Evolutionary conservation across 2,329 filamentous ascomycete genomes (phyloP).

Genomic region (Stemphylium beticola): DNA sequence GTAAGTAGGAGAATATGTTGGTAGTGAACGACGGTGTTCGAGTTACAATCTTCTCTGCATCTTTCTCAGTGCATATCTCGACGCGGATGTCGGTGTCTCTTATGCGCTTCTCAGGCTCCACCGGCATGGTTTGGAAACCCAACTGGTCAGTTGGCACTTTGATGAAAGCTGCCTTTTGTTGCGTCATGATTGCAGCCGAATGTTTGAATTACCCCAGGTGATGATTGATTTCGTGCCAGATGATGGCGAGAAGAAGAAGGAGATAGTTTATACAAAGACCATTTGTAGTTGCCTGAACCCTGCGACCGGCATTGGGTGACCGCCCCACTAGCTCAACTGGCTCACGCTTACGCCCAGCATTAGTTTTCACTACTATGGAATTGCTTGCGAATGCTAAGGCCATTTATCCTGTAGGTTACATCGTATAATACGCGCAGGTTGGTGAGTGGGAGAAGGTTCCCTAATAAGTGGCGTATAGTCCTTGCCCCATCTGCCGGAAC

Average conservation of each 20-base stretch:
- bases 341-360: too few relatives aligned
- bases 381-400: too few relatives aligned
- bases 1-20: not conserved
- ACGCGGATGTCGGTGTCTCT: conserved; percentile 25
- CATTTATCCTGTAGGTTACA: too few relatives aligned
- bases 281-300: not conserved
- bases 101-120: conserved; percentile 25
- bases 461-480: not conserved
- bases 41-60: conserved; percentile 27
- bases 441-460: not conserved
- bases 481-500: not conserved
- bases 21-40: not conserved
- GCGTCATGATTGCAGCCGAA: conserved; percentile 9
- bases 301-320: not conserved
- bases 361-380: too few relatives aligned
- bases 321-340: not conserved
- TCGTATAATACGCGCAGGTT: not conserved
- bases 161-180: conserved; percentile 25
- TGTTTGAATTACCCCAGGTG: not conserved
- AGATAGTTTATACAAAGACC: not conserved
- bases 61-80: conserved; percentile 23
- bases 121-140: conserved; percentile 27
- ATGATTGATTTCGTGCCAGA: not conserved
- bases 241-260: too few relatives aligned
- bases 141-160: conserved; percentile 11